Percentiles rank a stretch among this genome's conserved stretches.
Evolutionary conservation across 345 rosid species (phyloP).

Genomic region (Acer yangbiense): DNA sequence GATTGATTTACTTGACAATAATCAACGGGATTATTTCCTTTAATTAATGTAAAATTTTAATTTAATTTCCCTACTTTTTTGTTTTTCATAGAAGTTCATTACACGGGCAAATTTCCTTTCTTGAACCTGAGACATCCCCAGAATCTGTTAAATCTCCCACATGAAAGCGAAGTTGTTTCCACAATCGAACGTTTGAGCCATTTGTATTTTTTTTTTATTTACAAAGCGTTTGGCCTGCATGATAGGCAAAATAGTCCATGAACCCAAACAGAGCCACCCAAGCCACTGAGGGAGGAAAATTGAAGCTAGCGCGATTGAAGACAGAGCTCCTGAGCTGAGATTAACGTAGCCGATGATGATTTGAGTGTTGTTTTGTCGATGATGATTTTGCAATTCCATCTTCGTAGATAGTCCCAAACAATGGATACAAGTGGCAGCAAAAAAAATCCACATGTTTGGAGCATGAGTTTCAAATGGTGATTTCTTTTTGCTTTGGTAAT

Average conservation of each 20-base stretch:
- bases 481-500: background rate
- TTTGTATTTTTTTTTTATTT: background rate
- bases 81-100: too few species aligned
- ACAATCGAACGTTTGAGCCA: background rate
- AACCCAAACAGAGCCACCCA: background rate
- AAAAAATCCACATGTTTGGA: conserved; percentile 1
- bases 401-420: background rate
- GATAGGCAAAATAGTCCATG: background rate
- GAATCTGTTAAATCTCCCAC: background rate
- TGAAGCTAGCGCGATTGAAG: background rate
- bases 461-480: conserved; percentile 16
- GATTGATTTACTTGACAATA: too few species aligned
- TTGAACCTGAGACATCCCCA: background rate
- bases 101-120: background rate
- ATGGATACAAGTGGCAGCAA: background rate
- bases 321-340: background rate
- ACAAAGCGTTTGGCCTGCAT: background rate
- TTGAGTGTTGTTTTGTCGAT: background rate
- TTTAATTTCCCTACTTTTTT: too few species aligned
- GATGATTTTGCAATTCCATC: too few species aligned
- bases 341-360: background rate
- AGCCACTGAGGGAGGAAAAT: conserved; percentile 1
- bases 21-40: too few species aligned
- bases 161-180: too few species aligned
- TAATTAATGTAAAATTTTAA: too few species aligned